These are phyloP conservation scores for Narthecium ossifragum DNA, from an alignment of 106 monocot species.

Conservation along the genomic window DNA sequence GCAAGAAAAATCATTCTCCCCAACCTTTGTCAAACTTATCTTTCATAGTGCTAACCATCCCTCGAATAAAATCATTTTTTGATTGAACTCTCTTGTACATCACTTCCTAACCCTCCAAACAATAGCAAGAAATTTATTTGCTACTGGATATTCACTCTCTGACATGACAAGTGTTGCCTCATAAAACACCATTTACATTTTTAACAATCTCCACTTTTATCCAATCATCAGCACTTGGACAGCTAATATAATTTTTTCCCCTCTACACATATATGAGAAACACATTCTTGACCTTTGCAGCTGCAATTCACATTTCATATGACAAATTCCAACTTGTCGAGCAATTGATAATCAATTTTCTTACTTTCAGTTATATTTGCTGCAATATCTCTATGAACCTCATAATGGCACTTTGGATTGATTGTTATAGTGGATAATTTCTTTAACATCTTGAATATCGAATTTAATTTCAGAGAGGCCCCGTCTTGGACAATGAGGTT, in stretches of 20 bases:
- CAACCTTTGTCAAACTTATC: constrained; percentile 13
- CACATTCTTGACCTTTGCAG: neutral
- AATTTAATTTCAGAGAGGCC: no score
- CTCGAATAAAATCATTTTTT: constrained; percentile 1
- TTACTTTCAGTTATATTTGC: no score
- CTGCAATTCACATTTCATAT: neutral
- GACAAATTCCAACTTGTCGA: neutral
- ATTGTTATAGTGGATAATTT: no score
- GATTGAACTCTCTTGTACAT: neutral
- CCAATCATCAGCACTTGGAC: neutral
- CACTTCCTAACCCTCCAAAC: constrained; percentile 6
- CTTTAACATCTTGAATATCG: no score
- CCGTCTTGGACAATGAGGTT: no score
- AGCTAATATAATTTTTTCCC: neutral
- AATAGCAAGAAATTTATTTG: constrained; percentile 10
- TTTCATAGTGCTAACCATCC: constrained; percentile 10
- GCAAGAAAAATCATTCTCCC: no score
- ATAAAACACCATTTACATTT: neutral
- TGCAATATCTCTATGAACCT: no score
- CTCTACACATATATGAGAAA: neutral
- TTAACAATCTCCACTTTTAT: neutral
- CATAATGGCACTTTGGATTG: no score
- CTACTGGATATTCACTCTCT: constrained; percentile 1
- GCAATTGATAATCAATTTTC: neutral
- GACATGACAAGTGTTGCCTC: constrained; percentile 8